Evolutionary conservation across 306 rosid genomes (phyloP), one percentile per base, ranked within the genome.

Genomic region (Dalbergia cultrata): DNA sequence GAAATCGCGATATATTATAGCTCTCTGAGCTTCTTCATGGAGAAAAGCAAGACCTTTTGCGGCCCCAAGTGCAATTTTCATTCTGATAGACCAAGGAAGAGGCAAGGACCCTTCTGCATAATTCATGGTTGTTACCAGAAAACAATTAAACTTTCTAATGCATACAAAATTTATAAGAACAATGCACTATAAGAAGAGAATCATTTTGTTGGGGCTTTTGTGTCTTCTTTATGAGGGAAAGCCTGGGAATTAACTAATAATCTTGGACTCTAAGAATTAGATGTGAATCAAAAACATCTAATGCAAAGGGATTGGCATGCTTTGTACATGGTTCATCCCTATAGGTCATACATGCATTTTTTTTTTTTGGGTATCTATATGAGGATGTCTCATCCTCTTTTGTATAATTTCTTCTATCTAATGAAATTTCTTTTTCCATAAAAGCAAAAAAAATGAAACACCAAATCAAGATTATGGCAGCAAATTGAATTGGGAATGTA

Each of bases 11-110:
- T 94, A 94, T 75, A 92, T 95, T 78, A 95, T 86, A 0, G 97
- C 92, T 65, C 87, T 89, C 80, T 84, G 90, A 67, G 97, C 95
- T 82, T 87, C 98, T 87, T 91, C 97, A 31, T 95, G 98, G 71
- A 95, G 97, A 88, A 95, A 95, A 71, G 93, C 57, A 72, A 94
- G 97, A 82, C 98, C 98, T 77, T 90, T 92, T 45, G 98, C 97
- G 1, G 85, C 85, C 39, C 85, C 85, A 33, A 82, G 85, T 8
- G 85, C 85, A 62, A 82, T 82, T 76, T 82, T 82, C 85, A 82
- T 82, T 82, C 85, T 69, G 49, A 76, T 82, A 17, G 81, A 63
- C 85, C 98, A 94, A 14, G 98, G 98, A 87, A 95, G 97, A 75
- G 98, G 98, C 92, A 95, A 83, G 83, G 98, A 90, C 89, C 98